Conservation (phyloP, 306 rosid genomes). For the Begonia peltatifolia region DNA sequence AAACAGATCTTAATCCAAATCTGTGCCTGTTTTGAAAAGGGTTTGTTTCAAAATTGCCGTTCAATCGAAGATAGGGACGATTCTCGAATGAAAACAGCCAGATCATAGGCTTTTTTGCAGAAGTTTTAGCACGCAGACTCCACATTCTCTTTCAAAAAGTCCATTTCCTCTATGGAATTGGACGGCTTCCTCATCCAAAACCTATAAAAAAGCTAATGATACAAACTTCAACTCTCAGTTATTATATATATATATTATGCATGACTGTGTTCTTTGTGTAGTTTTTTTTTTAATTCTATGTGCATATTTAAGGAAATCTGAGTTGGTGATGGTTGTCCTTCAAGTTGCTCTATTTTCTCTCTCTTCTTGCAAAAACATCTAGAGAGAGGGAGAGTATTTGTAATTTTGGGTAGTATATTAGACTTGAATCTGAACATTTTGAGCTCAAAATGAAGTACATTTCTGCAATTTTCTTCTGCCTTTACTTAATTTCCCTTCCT, state of each 20-base stretch:
- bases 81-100: no score
- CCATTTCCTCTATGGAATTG: constrained; percentile 29
- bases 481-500: constrained; percentile 17
- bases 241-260: constrained; percentile 17
- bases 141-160: constrained; percentile 23
- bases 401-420: no score
- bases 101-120: no score
- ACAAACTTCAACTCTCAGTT: constrained; percentile 30
- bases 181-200: constrained; percentile 54
- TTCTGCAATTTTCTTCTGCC: constrained; percentile 20
- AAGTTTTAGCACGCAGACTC: constrained; percentile 30
- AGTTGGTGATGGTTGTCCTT: background rate
- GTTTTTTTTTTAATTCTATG: constrained; percentile 26
- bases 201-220: constrained; percentile 25
- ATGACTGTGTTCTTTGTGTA: background rate
- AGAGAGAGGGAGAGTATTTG: no score
- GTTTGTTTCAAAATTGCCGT: no score
- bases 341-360: no score
- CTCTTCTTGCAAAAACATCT: no score
- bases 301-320: constrained; percentile 14
- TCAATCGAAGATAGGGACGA: no score
- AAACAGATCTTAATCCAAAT: no score
- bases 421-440: background rate
- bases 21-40: no score
- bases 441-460: constrained; percentile 3